Evolutionary conservation across 2,329 filamentous ascomycete species (phyloP).

Genomic region (Aureobasidium musti): DNA sequence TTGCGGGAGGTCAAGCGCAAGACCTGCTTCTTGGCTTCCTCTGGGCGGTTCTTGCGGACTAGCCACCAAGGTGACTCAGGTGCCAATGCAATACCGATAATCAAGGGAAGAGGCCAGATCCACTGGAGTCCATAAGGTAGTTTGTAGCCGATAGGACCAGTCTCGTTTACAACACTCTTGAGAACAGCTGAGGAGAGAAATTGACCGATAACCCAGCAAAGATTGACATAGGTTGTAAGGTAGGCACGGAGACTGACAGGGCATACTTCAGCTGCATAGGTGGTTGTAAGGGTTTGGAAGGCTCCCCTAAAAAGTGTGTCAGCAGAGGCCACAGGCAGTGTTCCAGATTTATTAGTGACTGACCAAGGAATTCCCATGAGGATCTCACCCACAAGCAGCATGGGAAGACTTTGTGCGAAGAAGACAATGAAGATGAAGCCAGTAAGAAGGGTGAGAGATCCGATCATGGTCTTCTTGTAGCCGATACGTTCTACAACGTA

Average conservation of each 20-base stretch:
- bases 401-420: slow-evolving; percentile 43
- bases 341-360: neutral
- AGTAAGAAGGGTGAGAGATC: slow-evolving; percentile 56
- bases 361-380: slow-evolving; percentile 28
- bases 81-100: slow-evolving; percentile 37
- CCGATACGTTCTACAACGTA: slow-evolving; percentile 57
- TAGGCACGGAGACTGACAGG: slow-evolving; percentile 61
- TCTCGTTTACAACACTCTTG: slow-evolving; percentile 34
- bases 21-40: slow-evolving; percentile 36
- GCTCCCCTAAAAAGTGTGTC: slow-evolving; percentile 30
- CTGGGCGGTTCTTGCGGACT: slow-evolving; percentile 36
- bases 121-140: slow-evolving; percentile 51
- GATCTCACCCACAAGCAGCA: slow-evolving; percentile 37
- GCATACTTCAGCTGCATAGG: slow-evolving; percentile 69
- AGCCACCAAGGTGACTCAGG: slow-evolving; percentile 41
- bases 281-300: slow-evolving; percentile 47
- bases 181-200: slow-evolving; percentile 50
- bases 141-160: slow-evolving; percentile 37
- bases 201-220: slow-evolving; percentile 64
- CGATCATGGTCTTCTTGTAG: slow-evolving; percentile 58
- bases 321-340: neutral
- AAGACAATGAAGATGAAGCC: slow-evolving; percentile 56
- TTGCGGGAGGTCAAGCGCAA: slow-evolving; percentile 23
- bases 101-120: slow-evolving; percentile 47
- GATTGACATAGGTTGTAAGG: slow-evolving; percentile 61